Evolutionary conservation across 805 yeast genomes (phyloP).

Genomic region (Cyberlindnera sargentensis): DNA sequence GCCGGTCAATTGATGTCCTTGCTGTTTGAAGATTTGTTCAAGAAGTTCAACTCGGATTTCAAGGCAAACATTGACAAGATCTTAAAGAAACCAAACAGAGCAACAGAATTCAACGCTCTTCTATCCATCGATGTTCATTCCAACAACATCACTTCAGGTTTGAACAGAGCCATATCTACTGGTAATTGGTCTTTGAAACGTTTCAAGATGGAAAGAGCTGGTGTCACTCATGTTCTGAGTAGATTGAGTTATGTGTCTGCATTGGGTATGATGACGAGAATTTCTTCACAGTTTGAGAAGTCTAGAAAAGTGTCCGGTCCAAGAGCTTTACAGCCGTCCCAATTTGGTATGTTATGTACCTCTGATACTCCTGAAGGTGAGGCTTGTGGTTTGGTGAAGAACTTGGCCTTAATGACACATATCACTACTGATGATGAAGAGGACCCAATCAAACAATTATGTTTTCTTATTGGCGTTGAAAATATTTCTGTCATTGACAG

Average conservation of each 20-base stretch:
- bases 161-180: slow-evolving; percentile 94
- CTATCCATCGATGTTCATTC: slow-evolving; percentile 86
- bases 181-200: slow-evolving; percentile 99
- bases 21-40: slow-evolving; percentile 92
- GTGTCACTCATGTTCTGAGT: slow-evolving; percentile 94
- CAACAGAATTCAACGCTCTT: slow-evolving; percentile 91
- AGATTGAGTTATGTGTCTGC: slow-evolving; percentile 91
- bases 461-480: slow-evolving; percentile 85
- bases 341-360: slow-evolving; percentile 97
- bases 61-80: slow-evolving; percentile 92
- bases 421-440: slow-evolving; percentile 98
- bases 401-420: slow-evolving; percentile 96
- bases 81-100: slow-evolving; percentile 87
- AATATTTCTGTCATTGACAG: slow-evolving; percentile 77
- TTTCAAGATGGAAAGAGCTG: slow-evolving; percentile 99
- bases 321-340: slow-evolving; percentile 97
- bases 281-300: slow-evolving; percentile 97
- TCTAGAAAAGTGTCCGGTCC: slow-evolving; percentile 98
- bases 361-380: slow-evolving; percentile 99
- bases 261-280: slow-evolving; percentile 98
- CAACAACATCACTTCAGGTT: slow-evolving; percentile 86
- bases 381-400: slow-evolving; percentile 97
- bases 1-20: slow-evolving; percentile 97
- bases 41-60: slow-evolving; percentile 91
- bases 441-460: slow-evolving; percentile 70